Conservation (phyloP, 305 asterid species). For the Fraxinus nigra region DNA sequence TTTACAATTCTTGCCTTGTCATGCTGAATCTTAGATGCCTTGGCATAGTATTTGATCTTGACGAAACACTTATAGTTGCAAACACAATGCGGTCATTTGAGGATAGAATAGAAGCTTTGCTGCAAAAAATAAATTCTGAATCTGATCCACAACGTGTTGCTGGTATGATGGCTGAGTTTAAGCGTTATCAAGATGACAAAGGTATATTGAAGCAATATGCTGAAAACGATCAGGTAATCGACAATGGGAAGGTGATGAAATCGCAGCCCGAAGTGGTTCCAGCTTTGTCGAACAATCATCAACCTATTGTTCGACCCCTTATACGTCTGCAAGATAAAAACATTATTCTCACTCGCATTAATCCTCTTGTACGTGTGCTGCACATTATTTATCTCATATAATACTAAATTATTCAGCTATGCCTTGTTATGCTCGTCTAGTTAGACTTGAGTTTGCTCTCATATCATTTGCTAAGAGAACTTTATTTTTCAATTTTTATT, state of each 20-base stretch:
- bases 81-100: conserved; percentile 95
- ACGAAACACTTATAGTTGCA: conserved; percentile 93
- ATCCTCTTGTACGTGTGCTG: conserved; percentile 58
- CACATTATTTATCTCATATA: neutral
- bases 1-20: conserved; percentile 78
- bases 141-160: conserved; percentile 78
- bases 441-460: neutral
- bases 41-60: conserved; percentile 94
- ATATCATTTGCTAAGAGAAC: neutral
- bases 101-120: conserved; percentile 83
- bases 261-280: conserved; percentile 84
- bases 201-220: conserved; percentile 85
- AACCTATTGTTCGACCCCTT: conserved; percentile 85
- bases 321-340: conserved; percentile 82
- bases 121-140: conserved; percentile 66
- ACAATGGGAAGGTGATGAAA: conserved; percentile 75
- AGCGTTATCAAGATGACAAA: conserved; percentile 88
- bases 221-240: conserved; percentile 83
- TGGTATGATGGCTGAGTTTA: conserved; percentile 76
- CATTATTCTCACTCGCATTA: conserved; percentile 89
- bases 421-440: conserved; percentile 14
- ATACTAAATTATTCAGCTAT: neutral
- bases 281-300: conserved; percentile 73
- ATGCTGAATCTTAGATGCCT: conserved; percentile 95
- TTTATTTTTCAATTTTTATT: neutral